Base-by-base conservation (phyloP, 176 grass and related monocot species). In the Oryza glumipatula region DNA sequence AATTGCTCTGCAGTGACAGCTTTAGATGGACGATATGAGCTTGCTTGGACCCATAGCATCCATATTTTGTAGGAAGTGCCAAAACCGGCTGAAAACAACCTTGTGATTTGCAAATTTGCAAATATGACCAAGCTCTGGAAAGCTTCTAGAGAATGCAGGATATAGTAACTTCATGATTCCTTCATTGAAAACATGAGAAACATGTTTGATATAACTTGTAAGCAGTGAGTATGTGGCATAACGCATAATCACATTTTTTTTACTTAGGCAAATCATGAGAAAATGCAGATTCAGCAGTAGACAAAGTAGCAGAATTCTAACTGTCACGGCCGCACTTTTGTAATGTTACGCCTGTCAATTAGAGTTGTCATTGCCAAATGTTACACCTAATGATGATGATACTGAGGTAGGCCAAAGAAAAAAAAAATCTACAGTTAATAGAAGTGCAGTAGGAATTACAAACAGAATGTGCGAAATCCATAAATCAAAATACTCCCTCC, bases 31-130 rank as follows among this genome's bases (percentile, higher is more conserved):
- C 33, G 96, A 94, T 32, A 32, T 32, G 30, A 78, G 84, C 46
- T 65, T 90, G 86, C 69, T 90, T 92, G 69, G 96, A 98, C 26
- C 96, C 96, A 74, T 98, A 93, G 83, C 89, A 98, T 54, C 93
- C 87, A 90, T 98, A 90, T 98, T 95, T 88, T 88, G 81, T 74
- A 98, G 77, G 30, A 98, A 98, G 65, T 85, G 81, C 87, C 87
- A 94, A 88, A 98, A 88, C 15, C 89, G 79, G 83, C 51, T 78
- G 72, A 98, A 82, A 70, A 94, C 73, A 86, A 88, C 69, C 81
- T 95, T 98, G 69, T 92, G 83, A 79, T 88, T 68, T 95, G 74
- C 95, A 98, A 73, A 38, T 88, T 68, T 95, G 80, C 95, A 98
- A 73, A 38, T 88, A 89, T 65, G 93, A 90, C 96, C 96, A 98